phyloP scores from a whole-genome alignment of 179 eudicot species.

The Silene coronaria region DNA sequence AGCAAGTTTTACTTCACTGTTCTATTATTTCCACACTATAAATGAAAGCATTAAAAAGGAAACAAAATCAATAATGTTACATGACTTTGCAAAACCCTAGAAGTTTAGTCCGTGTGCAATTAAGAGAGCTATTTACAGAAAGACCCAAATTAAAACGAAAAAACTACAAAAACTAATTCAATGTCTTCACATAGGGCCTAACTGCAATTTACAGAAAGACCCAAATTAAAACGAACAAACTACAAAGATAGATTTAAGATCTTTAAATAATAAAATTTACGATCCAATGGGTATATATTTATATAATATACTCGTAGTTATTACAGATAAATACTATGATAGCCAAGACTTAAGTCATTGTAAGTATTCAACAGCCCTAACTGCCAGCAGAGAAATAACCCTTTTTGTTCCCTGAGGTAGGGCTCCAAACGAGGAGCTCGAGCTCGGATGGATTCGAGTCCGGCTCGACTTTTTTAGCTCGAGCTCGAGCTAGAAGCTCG shows the following conservation, averaged over 20 bases:
- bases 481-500: no score
- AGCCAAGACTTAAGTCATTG: neutral
- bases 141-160: neutral
- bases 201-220: neutral
- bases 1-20: no score
- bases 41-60: no score
- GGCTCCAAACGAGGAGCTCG: no score
- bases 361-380: neutral
- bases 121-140: neutral
- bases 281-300: neutral
- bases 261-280: no score
- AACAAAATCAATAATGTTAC: neutral
- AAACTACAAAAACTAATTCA: neutral
- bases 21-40: no score
- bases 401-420: neutral
- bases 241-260: neutral
- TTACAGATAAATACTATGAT: neutral
- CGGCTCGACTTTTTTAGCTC: no score
- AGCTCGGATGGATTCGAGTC: no score
- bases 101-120: neutral
- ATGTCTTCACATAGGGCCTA: neutral
- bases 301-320: neutral
- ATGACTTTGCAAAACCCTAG: neutral
- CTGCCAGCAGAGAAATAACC: neutral
- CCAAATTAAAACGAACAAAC: neutral